Conservation (phyloP, 2,329 filamentous ascomycete species). For the Pochonia chlamydosporia region DNA sequence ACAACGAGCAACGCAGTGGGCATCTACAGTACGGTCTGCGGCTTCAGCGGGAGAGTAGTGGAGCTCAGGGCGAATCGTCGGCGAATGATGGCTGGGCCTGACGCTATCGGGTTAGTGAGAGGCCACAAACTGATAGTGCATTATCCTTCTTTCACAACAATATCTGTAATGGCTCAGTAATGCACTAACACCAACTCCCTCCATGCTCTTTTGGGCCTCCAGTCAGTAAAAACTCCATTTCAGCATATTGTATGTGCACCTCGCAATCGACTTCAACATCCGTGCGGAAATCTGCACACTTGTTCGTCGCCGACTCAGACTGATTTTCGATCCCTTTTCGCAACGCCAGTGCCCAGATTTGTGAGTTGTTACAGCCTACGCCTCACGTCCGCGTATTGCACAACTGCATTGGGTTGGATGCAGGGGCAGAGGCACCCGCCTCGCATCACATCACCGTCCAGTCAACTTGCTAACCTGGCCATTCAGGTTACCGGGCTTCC, state of each 20-base stretch:
- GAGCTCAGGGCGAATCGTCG: neutral
- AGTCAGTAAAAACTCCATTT: neutral
- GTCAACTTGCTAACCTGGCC: constrained; percentile 8
- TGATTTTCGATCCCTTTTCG: neutral
- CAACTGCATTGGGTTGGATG: neutral
- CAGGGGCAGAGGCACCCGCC: neutral
- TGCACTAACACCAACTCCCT: neutral
- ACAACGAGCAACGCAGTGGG: neutral
- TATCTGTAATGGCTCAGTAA: too few relatives aligned
- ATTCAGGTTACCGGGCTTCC: constrained; percentile 3
- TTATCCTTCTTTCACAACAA: neutral
- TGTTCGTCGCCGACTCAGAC: neutral
- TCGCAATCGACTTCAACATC: neutral
- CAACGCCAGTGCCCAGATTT: neutral
- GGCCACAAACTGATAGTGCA: neutral
- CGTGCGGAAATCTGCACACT: neutral
- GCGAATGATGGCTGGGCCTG: neutral
- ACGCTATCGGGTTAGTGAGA: neutral
- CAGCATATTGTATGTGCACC: too few relatives aligned
- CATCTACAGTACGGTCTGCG: neutral
- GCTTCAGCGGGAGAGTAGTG: constrained; percentile 2
- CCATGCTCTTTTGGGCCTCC: neutral
- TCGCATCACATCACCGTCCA: constrained; percentile 1
- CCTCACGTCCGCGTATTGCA: neutral
- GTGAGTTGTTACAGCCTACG: neutral